Conservation (phyloP, 176 grass and related monocot species). For the Carex pumila region DNA sequence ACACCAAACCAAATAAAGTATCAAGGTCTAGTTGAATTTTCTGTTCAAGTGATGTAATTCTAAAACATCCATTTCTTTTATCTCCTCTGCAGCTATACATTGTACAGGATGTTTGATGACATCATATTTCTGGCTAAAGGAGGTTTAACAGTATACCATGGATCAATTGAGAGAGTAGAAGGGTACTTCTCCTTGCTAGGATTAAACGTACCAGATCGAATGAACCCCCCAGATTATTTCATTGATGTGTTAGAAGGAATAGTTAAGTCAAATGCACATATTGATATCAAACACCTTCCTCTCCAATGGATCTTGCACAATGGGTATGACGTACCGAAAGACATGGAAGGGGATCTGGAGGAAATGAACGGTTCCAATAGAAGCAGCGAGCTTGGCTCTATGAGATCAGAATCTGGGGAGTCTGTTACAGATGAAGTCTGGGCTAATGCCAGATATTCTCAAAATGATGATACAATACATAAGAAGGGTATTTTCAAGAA, state of each 20-base stretch:
- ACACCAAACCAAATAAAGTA: not conserved
- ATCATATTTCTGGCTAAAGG: slow-evolving; percentile 89
- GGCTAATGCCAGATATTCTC: slow-evolving; percentile 53
- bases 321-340: slow-evolving; percentile 68
- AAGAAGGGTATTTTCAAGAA: slow-evolving; percentile 50
- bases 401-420: not conserved
- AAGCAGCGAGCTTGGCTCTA: not conserved
- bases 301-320: slow-evolving; percentile 91
- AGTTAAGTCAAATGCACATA: slow-evolving; percentile 41
- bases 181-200: slow-evolving; percentile 74
- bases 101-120: slow-evolving; percentile 89
- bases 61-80: not conserved
- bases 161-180: slow-evolving; percentile 79
- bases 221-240: slow-evolving; percentile 95
- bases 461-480: slow-evolving; percentile 52
- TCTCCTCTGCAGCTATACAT: slow-evolving; percentile 45
- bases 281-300: slow-evolving; percentile 56
- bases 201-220: slow-evolving; percentile 68
- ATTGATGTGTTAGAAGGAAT: slow-evolving; percentile 92
- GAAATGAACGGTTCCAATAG: slow-evolving; percentile 30
- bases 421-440: slow-evolving; percentile 32
- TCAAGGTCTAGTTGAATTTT: not conserved
- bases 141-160: slow-evolving; percentile 78
- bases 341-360: slow-evolving; percentile 51
- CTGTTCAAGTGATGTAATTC: not conserved